phyloP scores from a whole-genome alignment of 2,329 filamentous ascomycete species.

The Aspergillus clavatus region DNA sequence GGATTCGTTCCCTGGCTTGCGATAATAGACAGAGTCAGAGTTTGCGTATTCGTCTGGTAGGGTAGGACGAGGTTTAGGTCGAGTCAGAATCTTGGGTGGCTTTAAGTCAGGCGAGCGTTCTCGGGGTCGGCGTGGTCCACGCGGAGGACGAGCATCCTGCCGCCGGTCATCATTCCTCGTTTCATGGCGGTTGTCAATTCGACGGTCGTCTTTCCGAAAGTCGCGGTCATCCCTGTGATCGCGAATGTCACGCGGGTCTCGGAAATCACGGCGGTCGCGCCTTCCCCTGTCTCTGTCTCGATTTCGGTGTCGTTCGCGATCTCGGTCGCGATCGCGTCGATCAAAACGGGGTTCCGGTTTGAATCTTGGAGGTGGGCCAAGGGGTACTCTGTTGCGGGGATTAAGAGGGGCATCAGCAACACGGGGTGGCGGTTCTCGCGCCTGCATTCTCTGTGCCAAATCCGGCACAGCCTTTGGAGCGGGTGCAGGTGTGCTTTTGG shows the following conservation, averaged over 20 bases:
- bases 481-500: slow-evolving; percentile 59
- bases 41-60: slow-evolving; percentile 66
- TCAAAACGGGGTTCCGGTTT: slow-evolving; percentile 40
- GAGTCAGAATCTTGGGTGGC: slow-evolving; percentile 64
- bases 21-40: slow-evolving; percentile 87
- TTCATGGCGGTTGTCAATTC: slow-evolving; percentile 39
- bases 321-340: slow-evolving; percentile 39
- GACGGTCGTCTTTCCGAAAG: slow-evolving; percentile 36
- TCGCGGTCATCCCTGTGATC: slow-evolving; percentile 28
- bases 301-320: slow-evolving; percentile 33
- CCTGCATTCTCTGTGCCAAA: slow-evolving; percentile 44
- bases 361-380: slow-evolving; percentile 35
- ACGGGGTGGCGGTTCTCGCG: slow-evolving; percentile 36
- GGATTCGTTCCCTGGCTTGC: slow-evolving; percentile 95
- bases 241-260: slow-evolving; percentile 26
- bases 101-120: slow-evolving; percentile 43
- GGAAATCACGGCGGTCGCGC: slow-evolving; percentile 33
- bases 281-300: slow-evolving; percentile 29
- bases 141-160: slow-evolving; percentile 35
- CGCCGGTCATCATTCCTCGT: slow-evolving; percentile 33
- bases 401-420: slow-evolving; percentile 26
- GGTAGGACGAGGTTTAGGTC: slow-evolving; percentile 65
- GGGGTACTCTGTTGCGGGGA: slow-evolving; percentile 35
- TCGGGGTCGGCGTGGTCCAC: slow-evolving; percentile 50
- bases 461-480: slow-evolving; percentile 50